Evolutionary conservation across 2,329 filamentous ascomycete genomes (phyloP), one percentile per base, ranked within the genome.

Genomic region (Colletotrichum abscissum): DNA sequence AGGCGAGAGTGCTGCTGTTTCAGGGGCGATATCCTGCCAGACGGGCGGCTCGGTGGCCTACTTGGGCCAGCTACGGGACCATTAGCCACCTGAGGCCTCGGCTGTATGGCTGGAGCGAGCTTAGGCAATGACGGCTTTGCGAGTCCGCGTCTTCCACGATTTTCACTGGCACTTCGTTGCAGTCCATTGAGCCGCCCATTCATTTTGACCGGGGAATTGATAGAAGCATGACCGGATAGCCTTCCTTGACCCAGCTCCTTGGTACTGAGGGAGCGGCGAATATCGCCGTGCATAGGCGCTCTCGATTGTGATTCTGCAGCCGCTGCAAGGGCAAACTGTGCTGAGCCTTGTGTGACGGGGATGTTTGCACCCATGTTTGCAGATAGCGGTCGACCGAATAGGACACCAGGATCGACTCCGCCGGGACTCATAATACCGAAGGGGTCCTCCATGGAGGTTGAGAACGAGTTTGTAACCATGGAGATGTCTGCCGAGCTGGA

Each of bases 331-430:
- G 74, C 68, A 28, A 74, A 72, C 66, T 73, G 72, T 19, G 75
- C 67, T n/a, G 73, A 68, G 76, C 77, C 75, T 35, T 78, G 79
- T 9, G 58, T 67, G 19, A 57, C 64, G 60, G 62, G 65, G 28
- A 74, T 85, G 59, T 78, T 78, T 28, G 83, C 73, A 54, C 87
- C 84, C 81, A 88, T 84, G 66, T 80, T 78, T 4, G 87, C 86
- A 24, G 87, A 87, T 14, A 84, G 84, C 28, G 88, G 86, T 12
- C 86, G 84, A 74, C 87, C 88, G 77, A 90, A 89, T 8, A 92
- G 81, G 19, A 92, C 82, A 8, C 88, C 90, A 1, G 90, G 90
- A 76, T 92, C 85, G 6, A 92, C 89, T n/a, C 84, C 87, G 8
- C 80, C 82, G 6, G 86, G 82, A 59, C 81, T 84, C 49, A 85